Base-by-base conservation (phyloP, 371 early-diverging fungal genomes). In the Dinochytrium kinnereticum region DNA sequence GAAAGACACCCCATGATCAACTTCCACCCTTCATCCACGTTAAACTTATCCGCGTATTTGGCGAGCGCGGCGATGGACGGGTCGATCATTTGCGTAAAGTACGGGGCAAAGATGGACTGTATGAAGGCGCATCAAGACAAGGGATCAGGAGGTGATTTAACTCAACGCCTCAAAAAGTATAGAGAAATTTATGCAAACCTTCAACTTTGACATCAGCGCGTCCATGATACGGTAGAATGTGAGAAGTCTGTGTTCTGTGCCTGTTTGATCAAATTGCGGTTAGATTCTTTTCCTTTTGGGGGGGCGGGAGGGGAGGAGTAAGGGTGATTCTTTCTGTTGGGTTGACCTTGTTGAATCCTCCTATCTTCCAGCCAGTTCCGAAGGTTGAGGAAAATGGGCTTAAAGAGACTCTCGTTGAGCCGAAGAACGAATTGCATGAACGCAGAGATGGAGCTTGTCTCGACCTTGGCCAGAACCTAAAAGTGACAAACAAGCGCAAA, bases 351-450 rank as follows among this genome's bases (percentile, higher is more conserved):
- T 34, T 61, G 61, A 26, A 61, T 61, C 17, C 61, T 31, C 2
- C 61, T 3, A 37, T 61, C 61, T 36, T 61, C 61, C 1, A 95
- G 94, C 98, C 98, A 98, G 57, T 95, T 94, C 50, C 94, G 85
- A 26, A 94, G 78, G 84, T 93, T 93, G 74, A 95, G 86, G 87
- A 93, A 96, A 78, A 97, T 75, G 5, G 97, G 97, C 77, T 92
- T 93, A 93, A 98, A 98, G 68, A 93, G 81, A 1, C 90, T 91
- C 79, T 97, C 98, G 82, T 95, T 96, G 76, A 97, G 82, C 85
- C 93, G 94, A 89, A 96, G 88, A 7, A 94, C 92, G 66, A 95
- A 74, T 64, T 90, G 87, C 81, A 94, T 78, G 76, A 96, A 94
- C 10, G 94, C 88, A 13, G 84, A 78, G 37, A 96, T 87, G 37